Base-by-base conservation (phyloP, 768 basidiomycete species). In the Epithele typhae region DNA sequence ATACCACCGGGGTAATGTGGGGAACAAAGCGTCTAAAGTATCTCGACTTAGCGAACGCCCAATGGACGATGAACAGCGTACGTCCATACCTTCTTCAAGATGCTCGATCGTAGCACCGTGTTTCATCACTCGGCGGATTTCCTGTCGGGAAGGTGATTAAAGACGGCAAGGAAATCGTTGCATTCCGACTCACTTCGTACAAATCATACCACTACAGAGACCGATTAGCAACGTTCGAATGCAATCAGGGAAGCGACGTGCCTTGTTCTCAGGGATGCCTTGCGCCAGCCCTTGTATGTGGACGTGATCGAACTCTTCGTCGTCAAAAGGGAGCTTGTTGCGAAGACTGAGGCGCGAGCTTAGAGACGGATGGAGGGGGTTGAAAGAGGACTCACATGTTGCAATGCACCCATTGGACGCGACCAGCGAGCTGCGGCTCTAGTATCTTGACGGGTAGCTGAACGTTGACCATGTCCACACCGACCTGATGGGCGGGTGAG, bases 261-360 rank as follows among this genome's bases (percentile, higher is more conserved):
- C 84, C 71, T 87, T 87, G 55, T 81, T 85, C 60, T 89, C 87
- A 5, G 84, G 85, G 24, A 88, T 77, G 14, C 78, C 85, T 15
- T 49, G 36, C 3, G 58, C 52, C 3, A 56, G 40, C 25, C 57
- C 38, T 15, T 53, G 45, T 15, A 89, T 76, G 55, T 84, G 88
- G n/a, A 90, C 79, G 61, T 85, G 79, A 62, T 90, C 87, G 51
- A 90, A 90, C 55, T 84, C 79, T 49, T 89, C 85, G 45, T 89
- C 87, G 14, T 88, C 85, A 58, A 88, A 90, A 0, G 87, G 87
- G 17, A 90, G 70, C 55, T 74, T 84, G 10, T 79, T 86, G 38
- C 86, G 85, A 55, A 90, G 64, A 62, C 87, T 89, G 52, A 15
- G 18, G 44, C 21, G 15, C 23, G 35, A 18, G 30, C 12, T 37